Evolutionary conservation across 1,284 basidiomycete species (phyloP), one percentile per base, ranked within the genome.

Genomic region (Retiboletus fuscus): DNA sequence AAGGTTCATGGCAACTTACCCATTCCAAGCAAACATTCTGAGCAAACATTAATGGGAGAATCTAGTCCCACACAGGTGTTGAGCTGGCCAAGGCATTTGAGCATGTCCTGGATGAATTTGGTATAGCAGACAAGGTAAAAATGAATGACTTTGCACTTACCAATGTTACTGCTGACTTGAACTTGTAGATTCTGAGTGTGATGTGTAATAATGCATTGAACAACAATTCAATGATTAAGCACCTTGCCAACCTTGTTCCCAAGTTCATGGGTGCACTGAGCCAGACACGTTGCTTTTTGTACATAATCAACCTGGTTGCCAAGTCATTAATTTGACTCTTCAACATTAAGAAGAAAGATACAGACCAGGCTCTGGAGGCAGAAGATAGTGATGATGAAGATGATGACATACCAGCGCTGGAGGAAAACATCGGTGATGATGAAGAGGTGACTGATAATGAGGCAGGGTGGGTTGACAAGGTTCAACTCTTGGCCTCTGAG

Each of bases 211-310:
- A 63, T 11, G n/a, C 28, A 16, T 57, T 28, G 22, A 66, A 66
- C n/a, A 66, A 66, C 22, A 15, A 44, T 39, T n/a, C 24, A n/a
- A 66, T 58, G 65, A 43, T 66, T 20, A 30, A 44, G 4, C n/a
- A 53, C 26, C 51, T 53, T 53, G 51, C 51, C 16, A n/a, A 26
- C 26, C 51, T 53, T 1, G 13, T 53, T 13, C 51, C 51, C 16
- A n/a, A 28, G 51, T 18, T 53, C 6, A 13, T 13, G 16, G 51
- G 51, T n/a, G 13, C 51, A 7, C 6, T 8, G n/a, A 53, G 51
- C 26, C 51, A 16, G 15, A 53, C 51, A n/a, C 51, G 26, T 34
- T 57, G 43, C 53, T 66, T 57, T 20, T 47, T 57, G 53, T 24
- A 46, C 49, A 60, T 43, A n/a, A 34, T 49, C 30, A 66, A 57